Evolutionary conservation across 2,329 filamentous ascomycete genomes (phyloP).

Genomic region (Microcyclospora pomicola): DNA sequence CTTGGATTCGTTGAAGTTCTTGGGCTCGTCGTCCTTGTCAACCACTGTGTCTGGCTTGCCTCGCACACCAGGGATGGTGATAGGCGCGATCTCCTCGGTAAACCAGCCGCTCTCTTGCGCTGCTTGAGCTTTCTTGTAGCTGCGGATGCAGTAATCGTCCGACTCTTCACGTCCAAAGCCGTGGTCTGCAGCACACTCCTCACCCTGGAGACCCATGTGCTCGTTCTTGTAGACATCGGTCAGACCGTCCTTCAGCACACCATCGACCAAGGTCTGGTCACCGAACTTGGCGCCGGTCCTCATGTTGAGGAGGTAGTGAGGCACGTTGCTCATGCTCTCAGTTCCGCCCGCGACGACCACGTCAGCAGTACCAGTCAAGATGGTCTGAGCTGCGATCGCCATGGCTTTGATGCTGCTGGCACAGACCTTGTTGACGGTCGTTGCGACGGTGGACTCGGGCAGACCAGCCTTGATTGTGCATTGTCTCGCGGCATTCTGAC

Average conservation of each 20-base stretch:
- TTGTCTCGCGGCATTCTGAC: constrained; percentile 92
- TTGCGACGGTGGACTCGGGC: constrained; percentile 63
- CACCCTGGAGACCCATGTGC: constrained; percentile 87
- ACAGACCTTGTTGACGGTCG: constrained; percentile 98
- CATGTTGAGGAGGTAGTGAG: constrained; percentile 84
- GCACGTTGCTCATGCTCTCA: constrained; percentile 97
- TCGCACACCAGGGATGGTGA: constrained; percentile 75
- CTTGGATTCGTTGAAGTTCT: constrained; percentile 55
- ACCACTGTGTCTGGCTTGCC: constrained; percentile 76
- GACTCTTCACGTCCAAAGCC: constrained; percentile 69
- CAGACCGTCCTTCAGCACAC: constrained; percentile 84
- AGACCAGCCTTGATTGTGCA: constrained; percentile 84
- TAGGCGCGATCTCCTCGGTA: constrained; percentile 70
- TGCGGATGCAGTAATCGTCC: constrained; percentile 89
- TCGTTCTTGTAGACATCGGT: constrained; percentile 92
- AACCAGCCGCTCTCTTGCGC: constrained; percentile 74
- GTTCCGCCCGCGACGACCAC: constrained; percentile 88
- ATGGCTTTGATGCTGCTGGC: constrained; percentile 90
- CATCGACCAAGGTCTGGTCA: constrained; percentile 76
- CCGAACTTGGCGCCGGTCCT: constrained; percentile 88
- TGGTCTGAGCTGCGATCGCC: constrained; percentile 88
- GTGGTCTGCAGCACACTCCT: constrained; percentile 83
- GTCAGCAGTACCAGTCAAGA: constrained; percentile 88
- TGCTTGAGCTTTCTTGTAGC: constrained; percentile 84
- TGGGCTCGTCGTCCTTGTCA: constrained; percentile 84